Evolutionary conservation across 139 green algal genomes (phyloP), one percentile per base, ranked within the genome.

Genomic region (Mesotaenium endlicherianum): DNA sequence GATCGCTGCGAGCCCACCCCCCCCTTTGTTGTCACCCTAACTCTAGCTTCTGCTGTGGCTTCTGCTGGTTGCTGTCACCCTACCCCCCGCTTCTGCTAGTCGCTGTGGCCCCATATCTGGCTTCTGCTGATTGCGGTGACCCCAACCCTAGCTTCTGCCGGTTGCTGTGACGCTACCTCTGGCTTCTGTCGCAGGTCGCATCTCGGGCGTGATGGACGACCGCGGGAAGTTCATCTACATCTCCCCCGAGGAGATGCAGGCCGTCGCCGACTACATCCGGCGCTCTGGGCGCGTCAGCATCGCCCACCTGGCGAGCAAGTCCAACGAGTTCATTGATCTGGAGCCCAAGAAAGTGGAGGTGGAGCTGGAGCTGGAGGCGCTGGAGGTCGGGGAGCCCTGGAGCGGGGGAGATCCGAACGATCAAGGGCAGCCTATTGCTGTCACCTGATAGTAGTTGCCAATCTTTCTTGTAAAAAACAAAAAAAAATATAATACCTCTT

Each of bases 221-320:
- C 88, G 95, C 0, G 95, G 95, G 42, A 98, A 98, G 93, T 98
- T 94, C 92, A 97, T 98, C 64, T 97, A 95, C 91, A 94, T 98
- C 50, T 95, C 90, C 41, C 49, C 53, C 6, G 93, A 96, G 40
- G 95, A 98, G 89, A 97, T 98, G 95, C 31, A 88, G 31, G 89
- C 90, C 11, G 92, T 97, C 3, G 95, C 95, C 3, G 87, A 92
- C 1, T 95, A 91, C 88, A 92, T 98, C 31, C 88, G 75, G 20
- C 26, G 6, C 1, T 76, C 86, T 41, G 95, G 95, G 1, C 89
- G 95, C 6, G 89, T 98, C 1, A 90, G 89, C 38, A 98, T 98
- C 38, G 81, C 83, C 3, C 92, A 95, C 70, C 89, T 98, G 38
- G 95, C 95, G 6, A 83, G 80, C 3, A 88, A 92, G 60, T 92